Percentiles rank a stretch among this genome's conserved stretches.
These are phyloP conservation scores for Lycium ferocissimum DNA, from an alignment of 257 asterid species.

Conservation along the genomic window DNA sequence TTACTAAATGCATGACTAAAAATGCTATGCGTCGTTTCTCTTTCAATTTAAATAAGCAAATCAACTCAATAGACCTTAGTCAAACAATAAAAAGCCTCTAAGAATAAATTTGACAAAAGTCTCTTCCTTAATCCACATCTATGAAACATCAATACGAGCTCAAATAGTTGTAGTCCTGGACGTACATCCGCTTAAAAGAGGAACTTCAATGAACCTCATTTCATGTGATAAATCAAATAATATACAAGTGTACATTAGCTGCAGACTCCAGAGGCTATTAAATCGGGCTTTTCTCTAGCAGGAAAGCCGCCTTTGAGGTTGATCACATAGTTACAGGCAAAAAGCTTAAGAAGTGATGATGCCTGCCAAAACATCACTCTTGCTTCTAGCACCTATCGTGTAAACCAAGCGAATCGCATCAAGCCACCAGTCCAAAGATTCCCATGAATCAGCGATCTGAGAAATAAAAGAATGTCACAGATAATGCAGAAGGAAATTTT, in stretches of 20 bases:
- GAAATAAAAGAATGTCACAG: slow-evolving; percentile 15
- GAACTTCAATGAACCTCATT: slow-evolving; percentile 43
- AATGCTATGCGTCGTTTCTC: not conserved
- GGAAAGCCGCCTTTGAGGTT: slow-evolving; percentile 23
- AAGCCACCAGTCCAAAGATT: slow-evolving; percentile 94
- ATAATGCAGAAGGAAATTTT: slow-evolving; percentile 19
- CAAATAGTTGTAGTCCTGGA: slow-evolving; percentile 12
- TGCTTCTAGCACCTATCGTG: slow-evolving; percentile 90
- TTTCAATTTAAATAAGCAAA: slow-evolving; percentile 21
- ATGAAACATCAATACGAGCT: slow-evolving; percentile 20
- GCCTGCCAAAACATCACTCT: slow-evolving; percentile 97
- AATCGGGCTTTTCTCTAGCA: slow-evolving; percentile 35
- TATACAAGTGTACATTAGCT: slow-evolving; percentile 56
- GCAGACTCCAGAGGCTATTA: slow-evolving; percentile 33
- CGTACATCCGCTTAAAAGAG: slow-evolving; percentile 24
- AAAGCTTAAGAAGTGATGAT: slow-evolving; percentile 67
- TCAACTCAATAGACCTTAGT: not conserved
- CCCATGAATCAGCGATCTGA: slow-evolving; percentile 99
- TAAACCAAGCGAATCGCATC: slow-evolving; percentile 95
- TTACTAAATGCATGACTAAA: slow-evolving; percentile 8
- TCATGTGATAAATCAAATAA: slow-evolving; percentile 44
- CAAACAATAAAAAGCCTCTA: not conserved
- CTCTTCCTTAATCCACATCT: slow-evolving; percentile 20
- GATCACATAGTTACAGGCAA: slow-evolving; percentile 44
- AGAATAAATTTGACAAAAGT: not conserved